Evolutionary conservation across 1,284 basidiomycete species (phyloP).

Genomic region (Rhodotorula sp.): DNA sequence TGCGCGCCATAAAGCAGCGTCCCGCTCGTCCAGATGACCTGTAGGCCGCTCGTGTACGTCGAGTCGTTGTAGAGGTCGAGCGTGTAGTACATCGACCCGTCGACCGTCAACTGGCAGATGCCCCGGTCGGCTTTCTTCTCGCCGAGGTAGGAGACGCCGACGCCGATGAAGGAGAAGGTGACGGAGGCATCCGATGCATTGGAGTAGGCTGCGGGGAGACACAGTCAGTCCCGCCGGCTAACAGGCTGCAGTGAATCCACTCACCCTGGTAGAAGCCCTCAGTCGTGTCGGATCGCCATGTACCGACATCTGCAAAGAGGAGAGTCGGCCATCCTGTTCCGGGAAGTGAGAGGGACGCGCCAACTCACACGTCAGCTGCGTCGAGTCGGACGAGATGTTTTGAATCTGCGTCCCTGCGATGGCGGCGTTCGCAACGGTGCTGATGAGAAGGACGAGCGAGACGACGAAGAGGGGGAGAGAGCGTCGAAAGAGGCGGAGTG

Average conservation of each 20-base stretch:
- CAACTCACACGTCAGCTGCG: conserved; percentile 28
- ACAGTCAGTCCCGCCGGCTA: not conserved
- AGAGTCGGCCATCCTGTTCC: not conserved
- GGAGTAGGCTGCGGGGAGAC: conserved; percentile 23
- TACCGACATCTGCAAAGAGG: conserved; percentile 6
- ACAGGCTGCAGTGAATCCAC: not conserved
- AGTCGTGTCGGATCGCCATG: conserved; percentile 29
- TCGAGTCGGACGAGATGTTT: conserved; percentile 40
- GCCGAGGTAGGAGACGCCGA: conserved; percentile 25
- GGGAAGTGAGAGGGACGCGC: not conserved
- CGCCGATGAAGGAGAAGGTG: conserved; percentile 38
- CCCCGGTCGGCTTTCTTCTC: conserved; percentile 33
- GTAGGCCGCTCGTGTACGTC: conserved; percentile 11
- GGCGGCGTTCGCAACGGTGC: not conserved
- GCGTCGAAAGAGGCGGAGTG: not conserved
- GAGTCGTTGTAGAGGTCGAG: conserved; percentile 39
- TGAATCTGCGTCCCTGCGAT: conserved; percentile 18
- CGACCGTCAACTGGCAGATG: conserved; percentile 28
- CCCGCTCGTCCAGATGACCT: conserved; percentile 28
- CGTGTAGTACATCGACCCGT: conserved; percentile 19
- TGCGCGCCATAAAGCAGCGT: conserved; percentile 30
- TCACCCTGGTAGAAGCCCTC: conserved; percentile 29
- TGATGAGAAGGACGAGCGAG: not conserved
- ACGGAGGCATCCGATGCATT: conserved; percentile 30
- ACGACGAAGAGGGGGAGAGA: not conserved